Conservation (phyloP, 306 rosid species). For the Acmispon strigosus region DNA sequence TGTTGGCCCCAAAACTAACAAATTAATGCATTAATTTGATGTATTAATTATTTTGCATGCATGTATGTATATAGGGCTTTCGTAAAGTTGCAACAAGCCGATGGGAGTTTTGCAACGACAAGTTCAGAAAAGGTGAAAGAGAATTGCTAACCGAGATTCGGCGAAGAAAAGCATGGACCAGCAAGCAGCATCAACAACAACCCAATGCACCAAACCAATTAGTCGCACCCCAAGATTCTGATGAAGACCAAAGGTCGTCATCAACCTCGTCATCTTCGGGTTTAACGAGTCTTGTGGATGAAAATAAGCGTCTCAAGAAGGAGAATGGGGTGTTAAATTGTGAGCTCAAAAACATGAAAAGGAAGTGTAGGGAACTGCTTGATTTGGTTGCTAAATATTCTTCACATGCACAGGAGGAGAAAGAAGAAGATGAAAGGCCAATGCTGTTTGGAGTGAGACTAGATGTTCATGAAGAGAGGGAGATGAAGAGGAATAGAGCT, state of each 20-base stretch:
- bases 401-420: conserved; percentile 2
- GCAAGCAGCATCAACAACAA: conserved; percentile 43
- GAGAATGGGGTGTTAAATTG: conserved; percentile 58
- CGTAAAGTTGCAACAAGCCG: conserved; percentile 72
- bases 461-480: conserved; percentile 63
- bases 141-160: conserved; percentile 55
- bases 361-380: conserved; percentile 62
- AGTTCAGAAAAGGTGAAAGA: conserved; percentile 67
- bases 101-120: conserved; percentile 89
- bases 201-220: neutral
- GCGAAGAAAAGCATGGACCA: conserved; percentile 72
- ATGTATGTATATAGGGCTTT: conserved; percentile 49
- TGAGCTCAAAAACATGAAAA: conserved; percentile 59
- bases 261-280: conserved; percentile 68
- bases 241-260: conserved; percentile 78
- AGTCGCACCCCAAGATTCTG: conserved; percentile 27
- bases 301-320: conserved; percentile 73
- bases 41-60: neutral
- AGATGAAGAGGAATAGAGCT: conserved; percentile 54
- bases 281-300: conserved; percentile 45
- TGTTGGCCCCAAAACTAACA: neutral
- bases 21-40: neutral
- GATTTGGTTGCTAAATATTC: conserved; percentile 50
- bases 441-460: conserved; percentile 81
- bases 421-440: conserved; percentile 44